Evolutionary conservation across 2,329 filamentous ascomycete species (phyloP), one percentile per base, ranked within the genome.

Genomic region (Fusarium coicis): DNA sequence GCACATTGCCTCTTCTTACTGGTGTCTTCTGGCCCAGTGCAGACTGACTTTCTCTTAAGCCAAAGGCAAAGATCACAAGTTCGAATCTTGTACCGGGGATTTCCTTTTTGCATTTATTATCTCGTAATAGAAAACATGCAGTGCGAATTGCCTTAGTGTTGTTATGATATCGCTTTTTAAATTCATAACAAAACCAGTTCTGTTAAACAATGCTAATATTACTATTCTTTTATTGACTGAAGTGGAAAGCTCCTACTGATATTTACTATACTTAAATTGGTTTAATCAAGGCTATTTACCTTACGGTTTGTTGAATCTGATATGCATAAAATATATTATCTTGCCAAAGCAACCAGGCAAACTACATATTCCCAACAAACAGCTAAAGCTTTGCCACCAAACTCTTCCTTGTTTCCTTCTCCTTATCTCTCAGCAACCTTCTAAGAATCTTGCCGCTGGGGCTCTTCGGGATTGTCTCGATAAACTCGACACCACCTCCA

Each of bases 201-300:
- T 12, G 10, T 21, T 39, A 11, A 39, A 15, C 10, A 12, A 39
- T 7, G 2, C 12, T 12, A 10, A 39, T 21, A 39, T 3, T 16
- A n/a, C 40, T 19, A 6, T 19, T 37, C 10, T 19, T 37, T 10
- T 37, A 1, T 37, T 37, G 5, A 3, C 5, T 37, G 36, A 19
- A 6, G 18, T 19, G 9, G 18, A 4, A 4, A 37, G 14, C 1
- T 10, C 9, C 0, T 16, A 6, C 2, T 28, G 5, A 2, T 19
- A 46, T 7, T 19, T 28, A 0, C 1, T 21, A 0, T 10, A 37
- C 18, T 37, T 37, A 19, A 19, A 19, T 37, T 11, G 10, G 8
- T 19, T 46, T 7, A 19, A 10, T 16, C 2, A 11, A n/a, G 14
- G 6, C 10, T 4, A 10, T 30, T 30, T 15, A 1, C 0, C 26